phyloP scores from a whole-genome alignment of 2,329 filamentous ascomycete species.

The Hypoxylon sp. region DNA sequence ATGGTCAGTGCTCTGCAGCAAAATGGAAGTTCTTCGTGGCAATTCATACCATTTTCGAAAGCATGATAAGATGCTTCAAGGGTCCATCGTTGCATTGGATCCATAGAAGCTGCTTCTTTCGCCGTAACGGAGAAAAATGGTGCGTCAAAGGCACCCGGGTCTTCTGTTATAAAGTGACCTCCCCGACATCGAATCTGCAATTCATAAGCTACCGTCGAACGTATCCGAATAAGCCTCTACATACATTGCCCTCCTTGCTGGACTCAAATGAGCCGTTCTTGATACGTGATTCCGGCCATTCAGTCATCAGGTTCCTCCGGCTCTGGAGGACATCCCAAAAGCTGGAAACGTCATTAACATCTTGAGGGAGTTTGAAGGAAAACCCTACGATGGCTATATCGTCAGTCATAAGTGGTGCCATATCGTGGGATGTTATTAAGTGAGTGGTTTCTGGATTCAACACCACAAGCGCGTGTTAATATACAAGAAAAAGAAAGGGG shows the following conservation, averaged over 20 bases:
- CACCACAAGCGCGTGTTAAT: slow-evolving; percentile 5
- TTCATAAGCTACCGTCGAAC: slow-evolving; percentile 41
- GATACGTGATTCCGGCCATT: slow-evolving; percentile 52
- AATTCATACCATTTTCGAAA: slow-evolving; percentile 53
- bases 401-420: slow-evolving; percentile 18
- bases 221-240: neutral
- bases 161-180: slow-evolving; percentile 53
- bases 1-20: slow-evolving; percentile 11
- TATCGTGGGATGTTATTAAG: slow-evolving; percentile 1
- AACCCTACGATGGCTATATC: slow-evolving; percentile 54
- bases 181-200: slow-evolving; percentile 41
- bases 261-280: slow-evolving; percentile 47
- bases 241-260: slow-evolving; percentile 29
- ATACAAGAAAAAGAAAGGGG: slow-evolving; percentile 11
- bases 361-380: slow-evolving; percentile 56
- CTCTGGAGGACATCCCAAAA: slow-evolving; percentile 54
- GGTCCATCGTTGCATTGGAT: slow-evolving; percentile 54
- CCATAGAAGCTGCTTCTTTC: slow-evolving; percentile 54
- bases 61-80: slow-evolving; percentile 54
- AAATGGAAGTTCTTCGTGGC: neutral
- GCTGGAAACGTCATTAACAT: slow-evolving; percentile 46
- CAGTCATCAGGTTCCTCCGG: slow-evolving; percentile 50
- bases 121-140: slow-evolving; percentile 56
- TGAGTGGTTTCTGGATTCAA: neutral
- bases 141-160: slow-evolving; percentile 54